Percentiles rank a stretch among this genome's conserved stretches.
These are phyloP conservation scores for Penicillium sclerotigenum DNA, from an alignment of 2,329 filamentous ascomycete species.

Conservation along the genomic window DNA sequence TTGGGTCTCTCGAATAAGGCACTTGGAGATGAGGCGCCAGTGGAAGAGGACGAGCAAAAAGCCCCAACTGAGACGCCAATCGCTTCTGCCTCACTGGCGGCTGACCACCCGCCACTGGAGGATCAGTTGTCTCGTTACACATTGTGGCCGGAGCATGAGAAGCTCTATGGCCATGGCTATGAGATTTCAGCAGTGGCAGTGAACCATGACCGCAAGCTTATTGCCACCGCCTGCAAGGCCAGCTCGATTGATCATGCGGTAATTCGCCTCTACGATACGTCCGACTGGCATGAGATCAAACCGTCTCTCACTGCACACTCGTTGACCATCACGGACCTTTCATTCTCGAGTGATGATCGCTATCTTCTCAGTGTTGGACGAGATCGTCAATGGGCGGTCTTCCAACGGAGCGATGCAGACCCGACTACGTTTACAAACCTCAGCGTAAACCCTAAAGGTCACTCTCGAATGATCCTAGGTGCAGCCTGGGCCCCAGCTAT, in stretches of 20 bases:
- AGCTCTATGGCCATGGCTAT: constrained; percentile 96
- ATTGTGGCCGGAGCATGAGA: constrained; percentile 93
- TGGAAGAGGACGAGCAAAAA: constrained; percentile 43
- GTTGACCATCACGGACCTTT: constrained; percentile 77
- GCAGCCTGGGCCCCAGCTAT: constrained; percentile 70
- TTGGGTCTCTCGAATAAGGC: constrained; percentile 96
- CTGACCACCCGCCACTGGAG: constrained; percentile 76
- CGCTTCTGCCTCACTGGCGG: constrained; percentile 47
- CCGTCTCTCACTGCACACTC: constrained; percentile 81
- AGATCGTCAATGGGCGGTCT: constrained; percentile 88
- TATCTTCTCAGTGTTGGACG: constrained; percentile 83
- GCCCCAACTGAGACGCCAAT: constrained; percentile 19
- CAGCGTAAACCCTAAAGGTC: constrained; percentile 74
- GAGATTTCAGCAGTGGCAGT: constrained; percentile 86
- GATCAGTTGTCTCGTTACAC: constrained; percentile 86
- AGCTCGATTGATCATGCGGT: constrained; percentile 93
- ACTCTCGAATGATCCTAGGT: constrained; percentile 88
- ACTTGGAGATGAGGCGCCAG: constrained; percentile 51
- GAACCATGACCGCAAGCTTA: constrained; percentile 67
- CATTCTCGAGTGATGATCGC: constrained; percentile 72
- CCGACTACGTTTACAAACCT: constrained; percentile 54
- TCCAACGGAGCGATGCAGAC: constrained; percentile 51
- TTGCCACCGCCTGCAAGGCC: constrained; percentile 91
- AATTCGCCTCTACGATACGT: constrained; percentile 84
- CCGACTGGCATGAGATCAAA: constrained; percentile 79